A percentile compares a stretch with the other conserved stretches of the same genome.
These are phyloP conservation scores for Viridothelium virens DNA, from an alignment of 495 filamentous ascomycete species.

Conservation along the genomic window DNA sequence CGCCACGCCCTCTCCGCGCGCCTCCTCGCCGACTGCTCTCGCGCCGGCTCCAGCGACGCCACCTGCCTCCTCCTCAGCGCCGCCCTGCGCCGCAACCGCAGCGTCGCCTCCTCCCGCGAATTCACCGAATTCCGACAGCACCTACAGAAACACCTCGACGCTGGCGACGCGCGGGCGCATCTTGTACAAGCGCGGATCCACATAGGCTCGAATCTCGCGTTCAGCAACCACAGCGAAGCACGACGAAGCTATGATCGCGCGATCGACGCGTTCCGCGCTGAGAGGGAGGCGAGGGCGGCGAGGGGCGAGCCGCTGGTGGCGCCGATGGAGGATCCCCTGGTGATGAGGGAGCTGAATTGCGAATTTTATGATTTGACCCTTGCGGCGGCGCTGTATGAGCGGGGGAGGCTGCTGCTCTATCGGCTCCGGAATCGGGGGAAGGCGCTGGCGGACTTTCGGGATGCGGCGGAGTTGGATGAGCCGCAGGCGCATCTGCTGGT, in stretches of 20 bases:
- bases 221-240: not conserved
- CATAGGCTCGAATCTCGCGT: not conserved
- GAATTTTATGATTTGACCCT: not conserved
- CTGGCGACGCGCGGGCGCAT: not conserved
- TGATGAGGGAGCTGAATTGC: not conserved
- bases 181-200: not conserved
- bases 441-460: not conserved
- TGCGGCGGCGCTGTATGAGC: not conserved
- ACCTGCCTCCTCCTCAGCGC: not conserved
- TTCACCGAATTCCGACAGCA: not conserved
- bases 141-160: not conserved
- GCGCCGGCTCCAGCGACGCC: not conserved
- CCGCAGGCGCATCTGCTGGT: not conserved
- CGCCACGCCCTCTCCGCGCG: not conserved
- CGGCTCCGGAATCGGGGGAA: not conserved
- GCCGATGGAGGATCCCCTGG: not conserved
- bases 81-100: not conserved
- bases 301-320: not conserved
- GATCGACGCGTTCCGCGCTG: not conserved
- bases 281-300: not conserved
- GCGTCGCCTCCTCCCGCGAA: not conserved
- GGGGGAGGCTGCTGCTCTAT: not conserved
- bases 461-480: not conserved
- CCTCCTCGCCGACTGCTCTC: not conserved
- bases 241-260: not conserved